Base-by-base conservation (phyloP, 2,329 filamentous ascomycete genomes). In the Ascochyta lentis region DNA sequence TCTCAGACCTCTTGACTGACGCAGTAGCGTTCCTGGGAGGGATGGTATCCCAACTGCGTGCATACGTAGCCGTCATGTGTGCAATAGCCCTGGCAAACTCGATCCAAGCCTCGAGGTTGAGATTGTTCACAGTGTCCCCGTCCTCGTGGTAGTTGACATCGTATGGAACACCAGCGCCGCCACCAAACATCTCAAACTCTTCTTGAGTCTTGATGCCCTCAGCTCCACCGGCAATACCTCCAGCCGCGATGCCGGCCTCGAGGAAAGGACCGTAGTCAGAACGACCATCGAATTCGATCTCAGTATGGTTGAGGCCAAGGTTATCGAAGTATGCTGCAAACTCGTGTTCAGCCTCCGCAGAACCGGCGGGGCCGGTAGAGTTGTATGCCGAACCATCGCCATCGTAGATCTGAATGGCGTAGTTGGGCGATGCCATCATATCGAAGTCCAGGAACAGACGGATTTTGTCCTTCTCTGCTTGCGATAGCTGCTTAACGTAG, bases 221-320 rank as follows among this genome's bases (percentile, higher is more conserved):
- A 1, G 90, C 90, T 35, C 90, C 90, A 2, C 90, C 92, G 50
- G 89, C 89, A 58, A 93, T 85, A 27, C 90, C 90, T 23, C 90
- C 89, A 1, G 85, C 85, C 0, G 90, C 88, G 38, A 93, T 91
- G 3, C 88, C 88, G 52, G 84, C 82, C 33, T 85, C 81, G 66
- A 92, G 88, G 78, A 94, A 93, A 1, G 86, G 88, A 46, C 87
- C 89, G 66, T 94, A 94, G 75, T 95, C 91, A 60, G 87, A 91
- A 55, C 90, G 86, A 6, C 90, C 90, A 65, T 92, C 88, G 63
- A 95, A 94, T 2, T 86, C 84, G 26, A 90, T 90, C 54, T 89
- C 85, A 0, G 86, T 89, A 70, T 87, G 68, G 55, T 70, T 69
- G 9, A 70, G 59, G 3, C 66, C 64, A 10, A 68, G 63, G 48